Base-by-base conservation (phyloP, 768 basidiomycete species). In the Gautieria morchelliformis region DNA sequence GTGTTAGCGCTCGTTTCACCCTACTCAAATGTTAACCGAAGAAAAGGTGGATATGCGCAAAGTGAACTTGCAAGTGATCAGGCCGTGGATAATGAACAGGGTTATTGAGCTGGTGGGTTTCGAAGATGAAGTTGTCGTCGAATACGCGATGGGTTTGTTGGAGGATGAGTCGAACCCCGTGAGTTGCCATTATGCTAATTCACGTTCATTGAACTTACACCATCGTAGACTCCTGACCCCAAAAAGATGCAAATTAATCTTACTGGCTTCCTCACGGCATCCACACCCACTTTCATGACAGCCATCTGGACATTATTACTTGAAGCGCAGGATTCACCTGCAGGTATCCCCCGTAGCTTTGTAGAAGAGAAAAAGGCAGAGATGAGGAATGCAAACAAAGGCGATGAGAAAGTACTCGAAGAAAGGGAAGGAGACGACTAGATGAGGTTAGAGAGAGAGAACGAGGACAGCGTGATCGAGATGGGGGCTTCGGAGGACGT, bases 101-200 rank as follows among this genome's bases (percentile, higher is more conserved):
- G 86, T 96, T 57, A 80, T 87, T 3, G 89, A 93, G 58, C 78
- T 96, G 20, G 82, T 93, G 44, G 92, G 94, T 2, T 83, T 98
- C 37, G 96, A 99, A 65, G 96, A 99, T 69, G 96, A 99, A 68
- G 85, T 99, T 44, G 86, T 98, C 42, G 84, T 97, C 30, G 95
- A 97, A 67, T 98, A 96, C 66, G 92, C 93, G 17, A 91, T 93
- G 83, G 92, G 92, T 17, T 76, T 98, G 19, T 73, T 99, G 5
- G 96, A 99, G 67, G 91, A 96, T 64, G 76, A 83, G 49, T 78
- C 81, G 15, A 80, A 87, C 61, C 86, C 89, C n/a, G 93, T 95
- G 61, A 62, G 85, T 8, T 24, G 5, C 1, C 20, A 14, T 39
- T 45, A 41, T 37, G 20, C 19, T 40, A 22, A 41, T 10, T 11